Conservation (phyloP, 352 stramenopile species). For the Thraustochytrium sp. region DNA sequence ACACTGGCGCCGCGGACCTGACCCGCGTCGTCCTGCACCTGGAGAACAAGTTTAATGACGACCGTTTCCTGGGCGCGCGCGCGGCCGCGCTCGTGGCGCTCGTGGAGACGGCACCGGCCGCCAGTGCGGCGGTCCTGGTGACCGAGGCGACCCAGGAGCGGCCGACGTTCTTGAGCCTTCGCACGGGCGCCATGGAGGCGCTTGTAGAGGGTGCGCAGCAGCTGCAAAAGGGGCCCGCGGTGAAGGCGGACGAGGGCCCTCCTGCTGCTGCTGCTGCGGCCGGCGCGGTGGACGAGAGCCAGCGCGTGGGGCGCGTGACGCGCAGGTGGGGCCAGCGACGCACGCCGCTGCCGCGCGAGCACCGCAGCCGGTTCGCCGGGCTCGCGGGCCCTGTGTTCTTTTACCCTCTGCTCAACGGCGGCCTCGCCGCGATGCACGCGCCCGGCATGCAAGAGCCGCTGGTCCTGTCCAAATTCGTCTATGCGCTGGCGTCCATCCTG, state of each 20-base stretch:
- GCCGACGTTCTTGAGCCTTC: neutral
- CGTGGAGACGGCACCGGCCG: neutral
- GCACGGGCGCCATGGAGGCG: neutral
- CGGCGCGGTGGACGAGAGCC: neutral
- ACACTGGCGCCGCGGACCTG: neutral
- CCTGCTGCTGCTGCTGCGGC: too few relatives aligned
- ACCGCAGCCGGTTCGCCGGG: neutral
- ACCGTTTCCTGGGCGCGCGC: neutral
- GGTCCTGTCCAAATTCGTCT: neutral
- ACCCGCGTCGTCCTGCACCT: neutral
- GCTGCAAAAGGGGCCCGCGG: neutral
- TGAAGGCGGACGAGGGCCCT: neutral
- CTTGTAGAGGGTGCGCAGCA: neutral
- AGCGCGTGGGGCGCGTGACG: neutral
- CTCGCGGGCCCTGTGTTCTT: neutral
- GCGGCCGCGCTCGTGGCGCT: neutral
- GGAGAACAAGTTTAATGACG: neutral
- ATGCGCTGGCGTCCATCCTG: neutral
- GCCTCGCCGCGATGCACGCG: neutral
- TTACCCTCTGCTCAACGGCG: neutral
- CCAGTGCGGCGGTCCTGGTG: neutral
- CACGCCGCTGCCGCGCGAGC: neutral
- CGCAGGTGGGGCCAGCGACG: neutral
- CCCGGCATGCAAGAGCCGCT: neutral
- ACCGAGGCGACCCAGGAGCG: neutral